Evolutionary conservation across 1,284 basidiomycete species (phyloP), one percentile per base, ranked within the genome.

Genomic region (Hemileia vastatrix): DNA sequence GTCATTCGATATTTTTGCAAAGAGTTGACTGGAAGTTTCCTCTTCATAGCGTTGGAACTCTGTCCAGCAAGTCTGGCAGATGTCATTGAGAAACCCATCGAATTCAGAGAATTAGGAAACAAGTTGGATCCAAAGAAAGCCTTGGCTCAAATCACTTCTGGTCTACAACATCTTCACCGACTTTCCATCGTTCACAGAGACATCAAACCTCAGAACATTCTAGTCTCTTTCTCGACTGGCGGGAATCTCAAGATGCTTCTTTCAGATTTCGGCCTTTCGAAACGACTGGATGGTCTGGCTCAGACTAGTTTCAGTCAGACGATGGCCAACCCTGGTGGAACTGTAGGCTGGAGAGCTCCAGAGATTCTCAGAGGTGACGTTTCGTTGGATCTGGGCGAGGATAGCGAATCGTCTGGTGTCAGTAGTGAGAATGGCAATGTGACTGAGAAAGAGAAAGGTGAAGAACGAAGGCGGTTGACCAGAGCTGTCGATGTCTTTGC

Each of bases 161-260:
- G 94, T 2, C 76, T 98, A 61, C 82, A 86, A 59, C 92, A 97
- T 76, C 80, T 97, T 6, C 94, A 98, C 75, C 87, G 83, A 19
- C 83, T 98, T 71, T 96, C 95, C 77, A 89, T 98, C 67, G 86
- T 97, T 21, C 94, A 98, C 78, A 85, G 94, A 27, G 94, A 98
- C 75, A 95, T 98, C 77, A 97, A 98, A 74, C 94, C 94, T 3
- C 93, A 94, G 77, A 98, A 98, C 73, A 97, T 98, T 60, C 82
- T 97, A 5, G 83, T 97, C n/a, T 89, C 87, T 3, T 78, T 79
- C 21, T 82, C 83, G 15, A 86, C n/a, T n/a, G n/a, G n/a, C n/a
- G n/a, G n/a, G n/a, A n/a, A n/a, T 1, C 83, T 91, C 67, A 80
- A 88, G 43, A 92, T 95, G 89, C 79, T 95, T 52, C 92, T 95